Percentiles rank a stretch among this genome's conserved stretches.
Conservation (phyloP, 345 rosid genomes). For the Gossypium raimondii region DNA sequence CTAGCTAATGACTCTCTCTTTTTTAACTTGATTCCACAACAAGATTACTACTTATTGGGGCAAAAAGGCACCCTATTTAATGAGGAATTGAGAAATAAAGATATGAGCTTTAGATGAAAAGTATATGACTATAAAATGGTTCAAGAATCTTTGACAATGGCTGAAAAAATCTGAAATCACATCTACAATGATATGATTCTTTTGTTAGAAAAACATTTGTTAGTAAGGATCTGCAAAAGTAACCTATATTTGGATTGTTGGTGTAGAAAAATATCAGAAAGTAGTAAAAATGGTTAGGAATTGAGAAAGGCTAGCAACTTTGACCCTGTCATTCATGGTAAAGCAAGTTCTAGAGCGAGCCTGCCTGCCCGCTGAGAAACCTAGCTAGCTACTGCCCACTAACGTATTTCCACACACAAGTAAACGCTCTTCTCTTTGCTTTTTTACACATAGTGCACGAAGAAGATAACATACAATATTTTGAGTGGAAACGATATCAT, state of each 20-base stretch:
- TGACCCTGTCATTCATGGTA: too few species aligned
- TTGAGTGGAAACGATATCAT: too few species aligned
- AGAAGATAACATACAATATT: too few species aligned
- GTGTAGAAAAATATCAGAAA: neutral
- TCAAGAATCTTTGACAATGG: neutral
- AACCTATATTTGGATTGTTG: neutral
- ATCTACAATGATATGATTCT: conserved; percentile 9
- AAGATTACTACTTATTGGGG: neutral
- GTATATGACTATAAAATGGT: neutral
- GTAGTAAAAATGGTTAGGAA: neutral
- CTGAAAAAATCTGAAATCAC: neutral
- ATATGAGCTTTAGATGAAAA: neutral
- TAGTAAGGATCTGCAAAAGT: neutral
- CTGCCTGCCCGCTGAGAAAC: too few species aligned
- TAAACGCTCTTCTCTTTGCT: too few species aligned
- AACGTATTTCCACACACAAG: too few species aligned
- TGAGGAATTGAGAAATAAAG: neutral
- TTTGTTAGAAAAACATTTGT: neutral
- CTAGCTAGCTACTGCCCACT: too few species aligned
- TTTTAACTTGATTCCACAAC: conserved; percentile 5
- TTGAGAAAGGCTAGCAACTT: too few species aligned
- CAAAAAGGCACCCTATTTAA: neutral
- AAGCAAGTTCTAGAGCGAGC: too few species aligned
- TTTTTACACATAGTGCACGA: too few species aligned
- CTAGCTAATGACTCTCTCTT: neutral